Evolutionary conservation across 1,139 yeast species (phyloP).

Genomic region (Lodderomyces oxycetoniae): DNA sequence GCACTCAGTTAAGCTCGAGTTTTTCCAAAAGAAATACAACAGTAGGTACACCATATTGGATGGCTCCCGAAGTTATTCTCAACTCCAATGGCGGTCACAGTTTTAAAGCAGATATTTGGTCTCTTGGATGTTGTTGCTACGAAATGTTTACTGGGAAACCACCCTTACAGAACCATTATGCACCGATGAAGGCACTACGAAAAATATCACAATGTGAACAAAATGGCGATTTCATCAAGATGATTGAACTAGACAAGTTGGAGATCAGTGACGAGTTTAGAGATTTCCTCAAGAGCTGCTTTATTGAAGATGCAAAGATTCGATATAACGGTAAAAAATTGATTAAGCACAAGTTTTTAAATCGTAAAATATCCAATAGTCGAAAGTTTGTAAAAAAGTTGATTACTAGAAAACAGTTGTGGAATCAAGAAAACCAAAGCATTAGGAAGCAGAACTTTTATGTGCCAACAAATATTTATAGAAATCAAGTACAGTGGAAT

Average conservation of each 20-base stretch:
- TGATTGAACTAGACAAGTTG: conserved; percentile 27
- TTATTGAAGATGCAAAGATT: conserved; percentile 54
- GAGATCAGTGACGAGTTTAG: conserved; percentile 28
- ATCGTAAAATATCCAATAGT: conserved; percentile 13
- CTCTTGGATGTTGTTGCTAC: conserved; percentile 85
- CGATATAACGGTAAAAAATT: conserved; percentile 58
- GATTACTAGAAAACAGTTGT: conserved; percentile 34
- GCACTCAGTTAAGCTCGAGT: conserved; percentile 78
- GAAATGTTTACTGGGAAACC: conserved; percentile 84
- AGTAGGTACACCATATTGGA: conserved; percentile 98
- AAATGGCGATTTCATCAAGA: conserved; percentile 29
- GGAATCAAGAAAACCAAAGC: conserved; percentile 38
- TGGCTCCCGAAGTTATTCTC: conserved; percentile 95
- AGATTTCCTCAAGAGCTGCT: conserved; percentile 63
- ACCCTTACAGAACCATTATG: conserved; percentile 63
- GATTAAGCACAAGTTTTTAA: conserved; percentile 57
- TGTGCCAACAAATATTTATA: conserved; percentile 35
- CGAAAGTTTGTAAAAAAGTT: conserved; percentile 26
- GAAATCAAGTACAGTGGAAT: conserved; percentile 36
- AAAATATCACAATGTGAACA: conserved; percentile 38
- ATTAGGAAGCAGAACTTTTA: conserved; percentile 32
- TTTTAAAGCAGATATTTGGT: conserved; percentile 92
- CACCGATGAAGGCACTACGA: conserved; percentile 74
- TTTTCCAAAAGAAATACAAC: conserved; percentile 79
- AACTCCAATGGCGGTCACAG: conserved; percentile 76